These are phyloP conservation scores for Cladosporium phlei DNA, from an alignment of 2,329 filamentous ascomycete species.

Conservation along the genomic window DNA sequence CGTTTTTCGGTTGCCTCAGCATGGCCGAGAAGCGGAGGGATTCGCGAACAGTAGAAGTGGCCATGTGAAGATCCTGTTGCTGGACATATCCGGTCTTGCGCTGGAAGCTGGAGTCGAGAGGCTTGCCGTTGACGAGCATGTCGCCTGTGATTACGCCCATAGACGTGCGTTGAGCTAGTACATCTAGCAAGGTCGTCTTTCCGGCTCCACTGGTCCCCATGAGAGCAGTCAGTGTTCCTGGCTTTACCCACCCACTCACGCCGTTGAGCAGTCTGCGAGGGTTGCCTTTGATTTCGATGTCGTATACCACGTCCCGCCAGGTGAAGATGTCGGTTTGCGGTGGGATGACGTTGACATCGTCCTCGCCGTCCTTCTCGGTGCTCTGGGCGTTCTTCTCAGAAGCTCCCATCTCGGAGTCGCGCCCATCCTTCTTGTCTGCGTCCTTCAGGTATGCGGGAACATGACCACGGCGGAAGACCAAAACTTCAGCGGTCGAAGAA, in stretches of 20 bases:
- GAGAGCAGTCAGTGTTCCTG: slow-evolving; percentile 46
- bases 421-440: slow-evolving; percentile 26
- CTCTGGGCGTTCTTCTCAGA: slow-evolving; percentile 25
- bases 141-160: slow-evolving; percentile 61
- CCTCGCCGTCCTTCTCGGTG: slow-evolving; percentile 23
- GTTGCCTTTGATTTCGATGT: slow-evolving; percentile 45
- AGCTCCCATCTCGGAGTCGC: slow-evolving; percentile 34
- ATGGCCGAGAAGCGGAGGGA: slow-evolving; percentile 61
- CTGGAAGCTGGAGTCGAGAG: slow-evolving; percentile 56
- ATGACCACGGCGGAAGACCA: slow-evolving; percentile 55
- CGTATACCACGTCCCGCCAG: slow-evolving; percentile 48
- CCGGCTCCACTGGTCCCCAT: slow-evolving; percentile 63
- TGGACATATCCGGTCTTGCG: slow-evolving; percentile 61
- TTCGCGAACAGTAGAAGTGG: slow-evolving; percentile 59
- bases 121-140: slow-evolving; percentile 55
- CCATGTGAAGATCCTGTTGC: slow-evolving; percentile 61
- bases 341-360: slow-evolving; percentile 36
- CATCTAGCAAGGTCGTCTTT: slow-evolving; percentile 80
- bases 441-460: slow-evolving; percentile 38
- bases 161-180: slow-evolving; percentile 62
- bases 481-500: slow-evolving; percentile 60
- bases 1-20: slow-evolving; percentile 57
- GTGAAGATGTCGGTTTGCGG: slow-evolving; percentile 48
- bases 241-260: slow-evolving; percentile 47
- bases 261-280: slow-evolving; percentile 43